A percentile compares a stretch with the other conserved stretches of the same genome.
phyloP scores from a whole-genome alignment of 1,284 basidiomycete genomes.

The Porogramme epimiltina region DNA sequence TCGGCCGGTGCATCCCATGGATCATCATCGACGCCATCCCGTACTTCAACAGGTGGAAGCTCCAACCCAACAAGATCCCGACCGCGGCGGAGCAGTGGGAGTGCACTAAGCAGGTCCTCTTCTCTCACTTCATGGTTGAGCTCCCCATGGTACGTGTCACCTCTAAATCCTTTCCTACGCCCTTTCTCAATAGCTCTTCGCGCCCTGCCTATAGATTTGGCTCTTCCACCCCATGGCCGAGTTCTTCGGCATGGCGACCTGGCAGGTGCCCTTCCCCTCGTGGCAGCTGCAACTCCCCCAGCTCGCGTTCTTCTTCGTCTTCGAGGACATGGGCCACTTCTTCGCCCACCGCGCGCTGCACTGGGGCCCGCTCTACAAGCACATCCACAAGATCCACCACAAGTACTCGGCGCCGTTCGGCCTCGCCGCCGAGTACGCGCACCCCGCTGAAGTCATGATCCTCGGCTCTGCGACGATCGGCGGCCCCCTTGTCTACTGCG shows the following conservation, averaged over 20 bases:
- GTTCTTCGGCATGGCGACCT: constrained; percentile 87
- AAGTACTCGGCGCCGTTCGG: constrained; percentile 98
- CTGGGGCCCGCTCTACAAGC: constrained; percentile 90
- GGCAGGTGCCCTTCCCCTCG: constrained; percentile 89
- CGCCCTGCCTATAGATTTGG: constrained; percentile 72
- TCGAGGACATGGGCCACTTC: constrained; percentile 95
- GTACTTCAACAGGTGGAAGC: constrained; percentile 94
- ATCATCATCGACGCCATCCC: constrained; percentile 94
- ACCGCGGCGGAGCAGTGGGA: constrained; percentile 89
- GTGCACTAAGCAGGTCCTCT: constrained; percentile 93
- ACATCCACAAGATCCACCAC: constrained; percentile 98
- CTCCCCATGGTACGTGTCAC: constrained; percentile 70
- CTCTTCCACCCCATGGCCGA: constrained; percentile 96
- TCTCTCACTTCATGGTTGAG: constrained; percentile 97
- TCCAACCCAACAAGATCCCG: constrained; percentile 87
- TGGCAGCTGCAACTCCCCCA: constrained; percentile 76
- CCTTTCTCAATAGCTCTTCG: background rate
- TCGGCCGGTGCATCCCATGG: constrained; percentile 95
- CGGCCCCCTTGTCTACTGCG: constrained; percentile 87
- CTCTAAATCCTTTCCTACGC: background rate
- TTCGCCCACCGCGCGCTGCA: constrained; percentile 91
- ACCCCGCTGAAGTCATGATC: constrained; percentile 93
- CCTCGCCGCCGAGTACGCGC: constrained; percentile 96
- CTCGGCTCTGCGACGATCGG: constrained; percentile 86
- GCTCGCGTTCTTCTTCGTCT: constrained; percentile 90